Conservation (phyloP, 2,329 filamentous ascomycete species). For the Dactylonectria estremocensis region DNA sequence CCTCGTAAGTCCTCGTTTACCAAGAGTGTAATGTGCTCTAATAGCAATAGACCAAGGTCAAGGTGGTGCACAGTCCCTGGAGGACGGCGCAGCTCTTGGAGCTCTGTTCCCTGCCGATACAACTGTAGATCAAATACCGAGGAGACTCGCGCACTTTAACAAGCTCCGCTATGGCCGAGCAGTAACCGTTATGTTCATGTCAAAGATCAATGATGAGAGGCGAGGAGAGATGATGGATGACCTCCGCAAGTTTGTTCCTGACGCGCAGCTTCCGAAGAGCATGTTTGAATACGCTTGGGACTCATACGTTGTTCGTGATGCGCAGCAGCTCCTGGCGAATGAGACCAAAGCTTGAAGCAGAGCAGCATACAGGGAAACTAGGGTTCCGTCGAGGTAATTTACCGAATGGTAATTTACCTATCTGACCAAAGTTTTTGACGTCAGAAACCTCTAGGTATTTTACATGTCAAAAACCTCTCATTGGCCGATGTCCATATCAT, state of each 20-base stretch:
- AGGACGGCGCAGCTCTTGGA: constrained; percentile 29
- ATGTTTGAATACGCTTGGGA: constrained; percentile 20
- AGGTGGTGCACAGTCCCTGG: constrained; percentile 28
- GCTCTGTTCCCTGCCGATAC: constrained; percentile 15
- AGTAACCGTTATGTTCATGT: constrained; percentile 19
- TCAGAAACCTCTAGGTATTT: not conserved
- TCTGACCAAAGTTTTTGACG: not conserved
- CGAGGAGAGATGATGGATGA: constrained; percentile 19
- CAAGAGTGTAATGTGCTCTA: too few species aligned
- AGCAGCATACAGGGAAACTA: too few species aligned
- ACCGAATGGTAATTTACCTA: not conserved
- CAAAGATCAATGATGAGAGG: constrained; percentile 9
- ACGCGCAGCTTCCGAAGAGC: not conserved
- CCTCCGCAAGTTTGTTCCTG: constrained; percentile 4
- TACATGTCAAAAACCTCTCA: not conserved
- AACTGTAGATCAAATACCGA: constrained; percentile 5
- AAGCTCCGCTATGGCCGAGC: constrained; percentile 14
- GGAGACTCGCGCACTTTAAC: constrained; percentile 18
- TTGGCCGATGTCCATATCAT: not conserved
- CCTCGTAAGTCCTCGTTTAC: constrained; percentile 9
- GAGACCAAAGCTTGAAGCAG: not conserved
- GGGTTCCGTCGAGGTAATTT: not conserved
- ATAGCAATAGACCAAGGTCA: constrained; percentile 29
- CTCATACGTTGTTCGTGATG: not conserved
- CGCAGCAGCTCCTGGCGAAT: not conserved